Evolutionary conservation across 192 early-diverging fungal species (phyloP), one percentile per base, ranked within the genome.

Genomic region (Coemansia sp.): DNA sequence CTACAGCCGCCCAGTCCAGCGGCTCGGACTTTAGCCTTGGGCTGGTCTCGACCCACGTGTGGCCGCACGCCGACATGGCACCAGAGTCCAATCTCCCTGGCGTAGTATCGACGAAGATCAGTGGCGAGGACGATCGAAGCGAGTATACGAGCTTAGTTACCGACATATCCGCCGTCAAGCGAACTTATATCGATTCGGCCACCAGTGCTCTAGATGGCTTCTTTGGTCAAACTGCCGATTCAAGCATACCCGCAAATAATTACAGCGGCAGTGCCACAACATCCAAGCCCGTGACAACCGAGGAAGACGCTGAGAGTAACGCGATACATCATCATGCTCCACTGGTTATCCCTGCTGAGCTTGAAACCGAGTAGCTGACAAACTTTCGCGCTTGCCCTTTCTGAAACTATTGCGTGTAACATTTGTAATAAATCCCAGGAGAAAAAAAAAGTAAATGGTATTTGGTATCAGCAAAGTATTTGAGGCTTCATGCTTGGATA

Each of bases 121-220:
- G 77, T 63, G 49, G 68, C 69, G 77, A 79, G 42, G 69, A 64
- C 47, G 72, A 74, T 33, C 30, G 69, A 49, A 68, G 64, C 66
- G 77, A 68, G 21, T 67, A 33, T 55, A 79, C 77, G 2, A 71
- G 77, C 57, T 62, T 79, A 26, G 77, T 74, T 49, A 74, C 77
- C 0, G 77, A 79, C 35, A 66, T 79, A 32, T 64, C 77, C 33
- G 72, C 72, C 10, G 72, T 79, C 40, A 79, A 71, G 59, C 77
- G 72, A 26, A 35, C 61, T 11, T 40, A 53, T 32, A 59, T 28
- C 38, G 42, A 66, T 23, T 42, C 65, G 23, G 52, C 65, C 16
- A 16, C 37, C n/a, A 57, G 38, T 39, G 33, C 16, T 1, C 53
- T 67, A 8, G 55, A 59, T 47, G 66, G 66, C 35, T 61, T 39